Conservation (phyloP, 768 basidiomycete species). For the Amanita rubescens region DNA sequence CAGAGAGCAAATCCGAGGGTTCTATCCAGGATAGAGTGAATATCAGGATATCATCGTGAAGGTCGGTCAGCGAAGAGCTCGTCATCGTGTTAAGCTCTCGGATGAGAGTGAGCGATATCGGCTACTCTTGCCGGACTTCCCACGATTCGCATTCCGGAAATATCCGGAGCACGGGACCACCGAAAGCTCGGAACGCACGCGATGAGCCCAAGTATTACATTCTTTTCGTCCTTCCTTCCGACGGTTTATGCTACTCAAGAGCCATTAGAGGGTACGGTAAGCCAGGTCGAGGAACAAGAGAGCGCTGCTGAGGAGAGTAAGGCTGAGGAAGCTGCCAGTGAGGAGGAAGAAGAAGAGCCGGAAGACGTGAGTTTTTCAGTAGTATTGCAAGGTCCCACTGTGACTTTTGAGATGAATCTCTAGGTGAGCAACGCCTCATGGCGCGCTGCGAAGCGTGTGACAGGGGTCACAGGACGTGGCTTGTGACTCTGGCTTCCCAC, state of each 20-base stretch:
- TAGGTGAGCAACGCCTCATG: too few relatives aligned
- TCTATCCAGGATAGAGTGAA: constrained; percentile 24
- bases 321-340: constrained; percentile 29
- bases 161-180: constrained; percentile 1
- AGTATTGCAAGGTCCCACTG: too few relatives aligned
- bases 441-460: too few relatives aligned
- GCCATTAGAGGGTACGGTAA: constrained; percentile 46
- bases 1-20: constrained; percentile 31
- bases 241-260: constrained; percentile 37
- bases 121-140: background rate
- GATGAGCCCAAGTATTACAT: constrained; percentile 34
- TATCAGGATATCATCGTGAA: constrained; percentile 25
- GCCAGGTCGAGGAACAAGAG: constrained; percentile 39
- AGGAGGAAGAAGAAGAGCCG: constrained; percentile 59
- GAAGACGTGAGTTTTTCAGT: constrained; percentile 72
- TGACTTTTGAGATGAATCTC: too few relatives aligned
- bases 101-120: background rate
- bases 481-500: too few relatives aligned
- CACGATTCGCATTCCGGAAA: background rate
- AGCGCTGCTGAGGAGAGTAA: constrained; percentile 47
- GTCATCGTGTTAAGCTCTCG: background rate
- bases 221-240: constrained; percentile 40
- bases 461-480: too few relatives aligned
- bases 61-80: background rate
- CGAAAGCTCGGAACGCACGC: too few relatives aligned